Evolutionary conservation across 23 red algal species (phyloP), one percentile per base, ranked within the genome.

Genomic region (Chondrus crispus): DNA sequence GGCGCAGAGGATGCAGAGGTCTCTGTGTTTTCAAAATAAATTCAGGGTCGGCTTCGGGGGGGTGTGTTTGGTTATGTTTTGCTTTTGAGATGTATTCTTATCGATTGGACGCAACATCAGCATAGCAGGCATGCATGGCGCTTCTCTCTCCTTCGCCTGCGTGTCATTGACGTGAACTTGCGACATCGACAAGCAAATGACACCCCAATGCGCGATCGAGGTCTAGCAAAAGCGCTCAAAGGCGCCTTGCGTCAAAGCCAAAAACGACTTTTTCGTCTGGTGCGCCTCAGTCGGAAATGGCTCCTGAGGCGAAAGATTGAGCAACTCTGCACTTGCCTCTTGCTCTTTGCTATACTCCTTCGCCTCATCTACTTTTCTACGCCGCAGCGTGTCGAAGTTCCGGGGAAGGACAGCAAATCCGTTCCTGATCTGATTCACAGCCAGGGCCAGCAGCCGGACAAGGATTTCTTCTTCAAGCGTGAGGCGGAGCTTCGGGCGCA

Each of bases 181-280:
- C n/a, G n/a, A n/a, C n/a, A n/a, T n/a, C n/a, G n/a, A n/a, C n/a
- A n/a, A n/a, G n/a, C n/a, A n/a, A n/a, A n/a, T n/a, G n/a, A n/a
- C n/a, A n/a, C n/a, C n/a, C n/a, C n/a, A n/a, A n/a, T n/a, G n/a
- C n/a, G n/a, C n/a, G n/a, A n/a, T n/a, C n/a, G n/a, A n/a, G n/a
- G n/a, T n/a, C n/a, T n/a, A n/a, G n/a, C n/a, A n/a, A n/a, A n/a
- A n/a, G n/a, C n/a, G n/a, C n/a, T n/a, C n/a, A n/a, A n/a, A n/a
- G n/a, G n/a, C n/a, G n/a, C n/a, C 6, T 43, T 86, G 26, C 82
- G 62, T n/a, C 16, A 58, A 10, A 20, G 43, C 5, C 16, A 86
- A 36, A 86, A 86, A 62, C 82, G 62, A 10, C 20, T 50, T 58
- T 29, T 86, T 36, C 33, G 82, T 30, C 57, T 86, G n/a, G 28